Evolutionary conservation across 169 alveolate species (phyloP).

Genomic region (Plasmodium falciparum): DNA sequence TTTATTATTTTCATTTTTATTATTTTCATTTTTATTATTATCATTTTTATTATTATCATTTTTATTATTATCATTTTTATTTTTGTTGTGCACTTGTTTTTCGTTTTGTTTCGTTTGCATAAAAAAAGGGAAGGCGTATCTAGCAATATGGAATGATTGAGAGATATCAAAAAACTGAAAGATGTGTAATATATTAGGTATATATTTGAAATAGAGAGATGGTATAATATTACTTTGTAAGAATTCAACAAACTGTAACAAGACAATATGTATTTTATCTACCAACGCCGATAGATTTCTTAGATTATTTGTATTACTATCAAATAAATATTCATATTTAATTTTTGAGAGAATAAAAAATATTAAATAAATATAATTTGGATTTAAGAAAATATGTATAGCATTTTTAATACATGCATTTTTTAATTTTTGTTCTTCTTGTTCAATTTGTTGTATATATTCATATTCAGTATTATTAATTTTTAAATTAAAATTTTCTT

Average conservation of each 20-base stretch:
- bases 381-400: constrained; percentile 5
- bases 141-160: constrained; percentile 30
- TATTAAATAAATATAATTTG: constrained; percentile 34
- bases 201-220: constrained; percentile 8
- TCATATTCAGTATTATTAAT: constrained; percentile 50
- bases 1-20: no score
- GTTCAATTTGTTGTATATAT: constrained; percentile 31
- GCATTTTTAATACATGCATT: constrained; percentile 34
- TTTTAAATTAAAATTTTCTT: constrained; percentile 22
- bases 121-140: constrained; percentile 55
- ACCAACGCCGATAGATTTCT: constrained; percentile 37
- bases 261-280: constrained; percentile 35
- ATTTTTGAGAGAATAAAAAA: constrained; percentile 41
- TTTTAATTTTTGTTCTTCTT: constrained; percentile 33
- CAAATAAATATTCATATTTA: constrained; percentile 62
- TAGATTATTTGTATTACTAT: constrained; percentile 53
- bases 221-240: constrained; percentile 36
- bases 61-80: background rate
- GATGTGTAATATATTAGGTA: constrained; percentile 20
- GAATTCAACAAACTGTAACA: constrained; percentile 46
- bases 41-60: background rate
- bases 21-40: no score
- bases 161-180: constrained; percentile 52
- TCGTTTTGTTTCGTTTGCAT: background rate
- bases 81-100: background rate